A percentile compares a stretch with the other conserved stretches of the same genome.
Evolutionary conservation across 805 yeast genomes (phyloP).

Genomic region (Teunomyces funiuensis): DNA sequence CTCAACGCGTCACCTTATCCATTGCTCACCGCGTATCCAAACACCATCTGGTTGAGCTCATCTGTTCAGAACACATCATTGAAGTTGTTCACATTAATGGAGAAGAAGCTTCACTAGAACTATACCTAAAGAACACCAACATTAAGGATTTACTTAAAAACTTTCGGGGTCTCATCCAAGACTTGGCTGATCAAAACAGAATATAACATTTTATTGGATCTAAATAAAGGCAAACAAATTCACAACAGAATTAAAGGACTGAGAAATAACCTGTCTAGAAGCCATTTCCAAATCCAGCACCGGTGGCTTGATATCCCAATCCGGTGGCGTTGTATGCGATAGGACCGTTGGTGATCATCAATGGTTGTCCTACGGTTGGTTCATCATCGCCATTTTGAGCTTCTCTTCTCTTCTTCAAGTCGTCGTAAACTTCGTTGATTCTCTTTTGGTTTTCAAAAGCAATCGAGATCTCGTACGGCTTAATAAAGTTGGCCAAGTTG

Average conservation of each 20-base stretch:
- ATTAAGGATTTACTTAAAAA: conserved; percentile 1
- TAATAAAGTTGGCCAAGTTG: conserved; percentile 76
- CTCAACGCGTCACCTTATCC: conserved; percentile 19
- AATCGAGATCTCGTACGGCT: conserved; percentile 87
- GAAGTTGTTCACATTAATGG: conserved; percentile 13
- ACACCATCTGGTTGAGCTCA: conserved; percentile 17
- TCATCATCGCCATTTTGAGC: conserved; percentile 52
- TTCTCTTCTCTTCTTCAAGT: conserved; percentile 68
- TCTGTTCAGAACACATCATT: conserved; percentile 20
- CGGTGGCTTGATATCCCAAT: conserved; percentile 68
- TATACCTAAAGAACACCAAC: background rate
- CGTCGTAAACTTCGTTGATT: conserved; percentile 63
- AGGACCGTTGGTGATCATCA: conserved; percentile 83
- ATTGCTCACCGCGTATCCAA: conserved; percentile 5
- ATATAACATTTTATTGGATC: conserved; percentile 4
- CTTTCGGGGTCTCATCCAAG: background rate
- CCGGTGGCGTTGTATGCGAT: conserved; percentile 34
- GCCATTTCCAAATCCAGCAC: conserved; percentile 66
- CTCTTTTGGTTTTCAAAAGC: conserved; percentile 75
- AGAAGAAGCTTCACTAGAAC: background rate
- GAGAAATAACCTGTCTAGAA: conserved; percentile 16
- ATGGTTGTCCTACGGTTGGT: conserved; percentile 56
- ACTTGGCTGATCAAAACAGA: conserved; percentile 1
- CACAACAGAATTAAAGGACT: conserved; percentile 5
- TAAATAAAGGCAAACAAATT: conserved; percentile 7